phyloP scores from a whole-genome alignment of 1,139 yeast species.

The Kurtzmaniella natalensis region DNA sequence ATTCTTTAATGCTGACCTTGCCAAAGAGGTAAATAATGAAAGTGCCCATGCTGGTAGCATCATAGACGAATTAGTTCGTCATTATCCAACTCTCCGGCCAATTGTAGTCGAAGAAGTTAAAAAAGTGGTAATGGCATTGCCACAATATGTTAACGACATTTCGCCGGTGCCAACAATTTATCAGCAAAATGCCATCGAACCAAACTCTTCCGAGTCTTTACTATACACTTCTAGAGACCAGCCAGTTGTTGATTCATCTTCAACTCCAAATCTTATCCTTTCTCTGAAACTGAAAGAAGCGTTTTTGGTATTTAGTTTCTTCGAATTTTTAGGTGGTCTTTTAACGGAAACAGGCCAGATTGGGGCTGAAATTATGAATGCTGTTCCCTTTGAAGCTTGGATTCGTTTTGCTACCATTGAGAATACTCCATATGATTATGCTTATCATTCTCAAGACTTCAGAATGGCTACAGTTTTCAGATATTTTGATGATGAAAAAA shows the following conservation, averaged over 20 bases:
- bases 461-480: slow-evolving; percentile 51
- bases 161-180: too few species aligned
- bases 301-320: slow-evolving; percentile 21
- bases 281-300: too few species aligned
- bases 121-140: slow-evolving; percentile 43
- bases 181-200: slow-evolving; percentile 19
- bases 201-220: neutral
- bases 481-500: slow-evolving; percentile 53
- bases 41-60: slow-evolving; percentile 59
- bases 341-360: slow-evolving; percentile 40
- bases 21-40: slow-evolving; percentile 37
- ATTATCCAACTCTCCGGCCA: slow-evolving; percentile 70
- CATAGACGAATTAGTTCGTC: slow-evolving; percentile 80
- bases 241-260: neutral
- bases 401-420: slow-evolving; percentile 37
- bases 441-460: slow-evolving; percentile 49
- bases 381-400: slow-evolving; percentile 42
- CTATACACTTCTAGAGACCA: neutral
- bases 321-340: slow-evolving; percentile 39
- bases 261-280: slow-evolving; percentile 24
- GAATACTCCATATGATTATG: slow-evolving; percentile 59
- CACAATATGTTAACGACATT: slow-evolving; percentile 27
- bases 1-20: slow-evolving; percentile 44
- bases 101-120: slow-evolving; percentile 50
- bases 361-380: slow-evolving; percentile 38